Conservation (phyloP, 2,329 filamentous ascomycete genomes). For the Hypomyces perniciosus region DNA sequence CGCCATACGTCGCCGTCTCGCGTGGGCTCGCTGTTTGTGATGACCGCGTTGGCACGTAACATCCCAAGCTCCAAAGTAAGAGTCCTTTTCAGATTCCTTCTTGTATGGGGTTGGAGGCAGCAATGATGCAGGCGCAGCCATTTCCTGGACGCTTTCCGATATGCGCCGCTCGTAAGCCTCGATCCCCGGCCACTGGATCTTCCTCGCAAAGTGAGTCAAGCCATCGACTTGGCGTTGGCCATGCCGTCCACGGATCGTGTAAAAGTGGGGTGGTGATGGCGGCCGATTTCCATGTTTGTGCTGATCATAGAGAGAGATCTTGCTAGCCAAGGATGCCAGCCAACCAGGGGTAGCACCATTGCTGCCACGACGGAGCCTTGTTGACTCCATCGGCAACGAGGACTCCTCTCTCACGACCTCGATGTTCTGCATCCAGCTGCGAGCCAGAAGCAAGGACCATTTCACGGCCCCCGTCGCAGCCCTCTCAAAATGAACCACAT, state of each 20-base stretch:
- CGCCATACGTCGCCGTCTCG: constrained; percentile 48
- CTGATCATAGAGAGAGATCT: constrained; percentile 41
- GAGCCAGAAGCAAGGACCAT: constrained; percentile 60
- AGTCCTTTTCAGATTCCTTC: constrained; percentile 26
- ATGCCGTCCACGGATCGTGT: constrained; percentile 50
- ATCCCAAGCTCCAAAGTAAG: constrained; percentile 42
- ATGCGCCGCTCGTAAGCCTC: constrained; percentile 45
- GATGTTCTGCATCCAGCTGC: constrained; percentile 64
- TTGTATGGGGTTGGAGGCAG: constrained; percentile 25
- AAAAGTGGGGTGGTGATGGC: constrained; percentile 29
- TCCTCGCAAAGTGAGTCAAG: constrained; percentile 57
- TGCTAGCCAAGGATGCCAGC: constrained; percentile 53
- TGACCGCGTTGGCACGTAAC: constrained; percentile 25
- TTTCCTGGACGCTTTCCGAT: constrained; percentile 40
- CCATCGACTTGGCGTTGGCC: constrained; percentile 55
- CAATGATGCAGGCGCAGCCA: constrained; percentile 31
- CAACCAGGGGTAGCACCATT: constrained; percentile 32
- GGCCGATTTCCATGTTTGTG: constrained; percentile 30
- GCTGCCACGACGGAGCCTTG: constrained; percentile 16
- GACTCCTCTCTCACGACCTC: constrained; percentile 44
- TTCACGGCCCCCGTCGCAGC: constrained; percentile 56
- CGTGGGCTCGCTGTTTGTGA: constrained; percentile 28
- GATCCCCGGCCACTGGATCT: constrained; percentile 57
- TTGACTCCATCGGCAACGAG: constrained; percentile 9
- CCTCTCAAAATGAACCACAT: constrained; percentile 56